Evolutionary conservation across 768 basidiomycete species (phyloP).

Genomic region (Suillus discolor): DNA sequence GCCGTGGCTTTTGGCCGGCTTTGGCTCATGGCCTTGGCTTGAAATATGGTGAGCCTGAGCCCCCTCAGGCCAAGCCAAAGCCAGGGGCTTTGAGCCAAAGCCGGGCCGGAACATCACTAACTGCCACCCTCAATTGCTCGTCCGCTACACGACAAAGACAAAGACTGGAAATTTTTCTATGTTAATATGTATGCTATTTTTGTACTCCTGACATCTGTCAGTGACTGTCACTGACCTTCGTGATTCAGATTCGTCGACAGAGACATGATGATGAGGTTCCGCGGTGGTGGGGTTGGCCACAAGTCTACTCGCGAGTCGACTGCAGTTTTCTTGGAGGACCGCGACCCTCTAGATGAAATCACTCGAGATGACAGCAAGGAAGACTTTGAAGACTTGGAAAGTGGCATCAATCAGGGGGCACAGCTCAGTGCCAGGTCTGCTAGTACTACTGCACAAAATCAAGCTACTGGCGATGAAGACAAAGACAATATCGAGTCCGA

Average conservation of each 20-base stretch:
- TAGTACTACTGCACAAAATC: too few species aligned
- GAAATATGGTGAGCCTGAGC: too few species aligned
- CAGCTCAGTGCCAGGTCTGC: too few species aligned
- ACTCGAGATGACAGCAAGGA: background rate
- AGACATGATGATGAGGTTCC: constrained; percentile 42
- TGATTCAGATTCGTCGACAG: constrained; percentile 40
- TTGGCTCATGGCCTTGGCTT: too few species aligned
- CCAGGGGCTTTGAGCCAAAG: too few species aligned
- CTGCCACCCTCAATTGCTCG: constrained; percentile 6
- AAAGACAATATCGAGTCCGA: background rate
- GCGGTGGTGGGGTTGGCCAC: constrained; percentile 36
- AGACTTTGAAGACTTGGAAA: background rate
- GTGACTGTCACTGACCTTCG: constrained; percentile 22
- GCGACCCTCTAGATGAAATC: background rate
- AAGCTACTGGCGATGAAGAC: background rate
- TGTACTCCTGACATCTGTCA: constrained; percentile 15
- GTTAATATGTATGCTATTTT: constrained; percentile 26
- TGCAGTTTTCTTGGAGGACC: background rate
- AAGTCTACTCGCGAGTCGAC: background rate
- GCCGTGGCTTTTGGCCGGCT: too few species aligned
- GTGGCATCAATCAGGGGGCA: too few species aligned
- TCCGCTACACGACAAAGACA: constrained; percentile 14
- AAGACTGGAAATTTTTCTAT: constrained; percentile 35
- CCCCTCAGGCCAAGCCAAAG: too few species aligned
- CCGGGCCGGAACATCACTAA: too few species aligned